Evolutionary conservation across 345 rosid genomes (phyloP).

Genomic region (Aquilaria malaccensis): DNA sequence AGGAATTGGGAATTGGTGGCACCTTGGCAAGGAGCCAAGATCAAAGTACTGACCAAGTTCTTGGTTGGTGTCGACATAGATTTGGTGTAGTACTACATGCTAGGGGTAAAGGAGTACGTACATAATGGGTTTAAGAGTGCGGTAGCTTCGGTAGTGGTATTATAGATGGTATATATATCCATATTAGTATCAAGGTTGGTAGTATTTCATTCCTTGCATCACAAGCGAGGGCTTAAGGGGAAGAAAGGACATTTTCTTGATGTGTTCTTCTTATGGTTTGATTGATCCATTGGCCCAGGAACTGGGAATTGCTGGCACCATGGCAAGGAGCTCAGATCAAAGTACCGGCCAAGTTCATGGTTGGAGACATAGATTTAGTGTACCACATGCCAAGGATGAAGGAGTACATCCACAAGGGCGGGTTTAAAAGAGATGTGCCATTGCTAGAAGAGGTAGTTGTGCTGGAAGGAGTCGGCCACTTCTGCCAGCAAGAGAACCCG

Average conservation of each 20-base stretch:
- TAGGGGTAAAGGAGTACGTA: too few species aligned
- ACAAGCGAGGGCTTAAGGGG: too few species aligned
- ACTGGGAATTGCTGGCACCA: slow-evolving; percentile 51
- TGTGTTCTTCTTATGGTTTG: not conserved
- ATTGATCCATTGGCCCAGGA: slow-evolving; percentile 29
- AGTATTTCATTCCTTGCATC: too few species aligned
- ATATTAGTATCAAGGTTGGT: too few species aligned
- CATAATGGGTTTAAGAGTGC: too few species aligned
- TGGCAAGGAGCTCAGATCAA: slow-evolving; percentile 51
- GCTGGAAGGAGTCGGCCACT: slow-evolving; percentile 4
- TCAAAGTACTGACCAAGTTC: not conserved
- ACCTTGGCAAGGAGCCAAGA: not conserved
- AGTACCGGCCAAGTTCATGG: slow-evolving; percentile 45
- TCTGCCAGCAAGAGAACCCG: not conserved
- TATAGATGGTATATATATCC: too few species aligned
- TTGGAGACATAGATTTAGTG: slow-evolving; percentile 43
- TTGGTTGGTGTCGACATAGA: not conserved
- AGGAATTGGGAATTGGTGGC: not conserved
- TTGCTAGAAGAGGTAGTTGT: not conserved
- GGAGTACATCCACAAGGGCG: slow-evolving; percentile 7
- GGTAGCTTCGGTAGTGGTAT: too few species aligned
- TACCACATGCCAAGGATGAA: slow-evolving; percentile 16
- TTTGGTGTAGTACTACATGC: too few species aligned
- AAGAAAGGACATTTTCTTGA: too few species aligned
- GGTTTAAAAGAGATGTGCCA: slow-evolving; percentile 8